Evolutionary conservation across 495 filamentous ascomycete genomes (phyloP).

Genomic region (Talaromyces wortmannii): DNA sequence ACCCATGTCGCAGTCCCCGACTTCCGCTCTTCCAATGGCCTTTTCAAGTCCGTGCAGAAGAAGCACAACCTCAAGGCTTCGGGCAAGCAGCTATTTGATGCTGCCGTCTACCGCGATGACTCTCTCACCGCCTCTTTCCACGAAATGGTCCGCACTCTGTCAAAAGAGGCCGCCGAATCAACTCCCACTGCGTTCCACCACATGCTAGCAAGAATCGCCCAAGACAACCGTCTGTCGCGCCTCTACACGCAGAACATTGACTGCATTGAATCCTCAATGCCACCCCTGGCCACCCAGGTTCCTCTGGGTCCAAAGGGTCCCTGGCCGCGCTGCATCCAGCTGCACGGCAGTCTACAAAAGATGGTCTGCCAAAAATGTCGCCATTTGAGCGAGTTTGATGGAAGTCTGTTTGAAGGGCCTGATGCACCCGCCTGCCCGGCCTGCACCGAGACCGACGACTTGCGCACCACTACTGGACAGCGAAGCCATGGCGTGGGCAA

Average conservation of each 20-base stretch:
- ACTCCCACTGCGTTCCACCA: conserved; percentile 88
- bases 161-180: conserved; percentile 64
- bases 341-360: conserved; percentile 88
- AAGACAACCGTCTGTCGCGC: conserved; percentile 82
- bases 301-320: conserved; percentile 71
- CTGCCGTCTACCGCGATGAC: conserved; percentile 91
- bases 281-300: conserved; percentile 69
- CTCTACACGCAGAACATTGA: conserved; percentile 97
- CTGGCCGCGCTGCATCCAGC: conserved; percentile 89
- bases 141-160: conserved; percentile 86
- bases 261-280: conserved; percentile 80
- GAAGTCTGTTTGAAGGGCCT: conserved; percentile 74
- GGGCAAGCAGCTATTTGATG: conserved; percentile 94
- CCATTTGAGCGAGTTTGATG: conserved; percentile 67
- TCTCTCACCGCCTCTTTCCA: conserved; percentile 84
- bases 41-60: conserved; percentile 75
- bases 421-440: conserved; percentile 73
- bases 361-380: conserved; percentile 95
- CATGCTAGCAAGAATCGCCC: conserved; percentile 82
- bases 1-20: conserved; percentile 70
- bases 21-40: conserved; percentile 82
- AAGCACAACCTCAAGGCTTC: conserved; percentile 89
- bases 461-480: conserved; percentile 75
- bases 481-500: conserved; percentile 90
- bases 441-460: conserved; percentile 67